Base-by-base conservation (phyloP, 805 yeast species). In the Wickerhamomyces tratensis region DNA sequence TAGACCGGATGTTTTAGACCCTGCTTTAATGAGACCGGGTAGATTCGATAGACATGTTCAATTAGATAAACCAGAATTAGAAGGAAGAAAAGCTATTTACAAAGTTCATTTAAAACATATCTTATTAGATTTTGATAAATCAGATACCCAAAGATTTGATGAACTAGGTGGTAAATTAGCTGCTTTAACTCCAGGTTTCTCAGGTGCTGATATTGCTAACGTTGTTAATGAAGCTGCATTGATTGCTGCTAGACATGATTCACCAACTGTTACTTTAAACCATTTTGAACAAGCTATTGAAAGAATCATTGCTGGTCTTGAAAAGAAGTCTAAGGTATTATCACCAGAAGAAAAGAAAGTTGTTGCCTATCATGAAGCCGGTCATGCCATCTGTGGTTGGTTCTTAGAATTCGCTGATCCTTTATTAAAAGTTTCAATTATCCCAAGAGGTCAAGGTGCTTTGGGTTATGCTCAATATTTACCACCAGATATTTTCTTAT, bases 361-460 rank as follows among this genome's bases (percentile, higher is more conserved):
- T 31, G 96, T 88, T 40, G 96, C 96, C 0, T 88, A 85, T 59
- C 97, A 88, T 62, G 97, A 88, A 65, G 97, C 97, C 2, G 97
- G 97, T 0, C 97, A 88, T 61, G 97, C 97, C 5, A 82, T 88
- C 39, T 85, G 96, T 64, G 97, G 96, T 25, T 89, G 96, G 97
- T 86, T 69, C 58, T 70, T 88, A 57, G 76, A 79, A 64, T 79
- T 67, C 65, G 96, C 97, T 10, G 95, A 88, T 60, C 97, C 97
- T 7, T 67, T 88, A 46, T 74, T 89, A 45, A 88, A 88, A 63
- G 96, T 88, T n/a, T 83, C 95, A 20, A 88, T 88, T 51, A 86
- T 88, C 47, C 97, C 97, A 44, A 78, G 95, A 62, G 96, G 96
- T 25, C 86, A 84, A 62, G 96, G 95, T 40, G 95, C 96, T 12